Percentiles rank a stretch among this genome's conserved stretches.
Evolutionary conservation across 306 rosid genomes (phyloP).

Genomic region (Acacia acuminata): DNA sequence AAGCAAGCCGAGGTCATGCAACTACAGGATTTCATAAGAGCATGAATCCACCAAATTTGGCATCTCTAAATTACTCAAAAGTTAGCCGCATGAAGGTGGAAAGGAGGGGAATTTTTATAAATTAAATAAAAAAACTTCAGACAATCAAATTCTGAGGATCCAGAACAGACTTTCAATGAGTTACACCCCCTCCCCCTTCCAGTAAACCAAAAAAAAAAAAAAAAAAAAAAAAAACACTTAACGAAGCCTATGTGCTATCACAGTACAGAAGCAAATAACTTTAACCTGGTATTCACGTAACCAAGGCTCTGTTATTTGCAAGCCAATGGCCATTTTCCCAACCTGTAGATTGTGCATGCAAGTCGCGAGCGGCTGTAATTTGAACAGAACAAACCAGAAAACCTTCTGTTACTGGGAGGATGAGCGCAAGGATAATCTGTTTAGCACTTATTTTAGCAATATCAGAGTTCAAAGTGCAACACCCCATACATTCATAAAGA

Average conservation of each 20-base stretch:
- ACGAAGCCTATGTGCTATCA: neutral
- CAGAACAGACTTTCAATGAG: neutral
- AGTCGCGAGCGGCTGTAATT: slow-evolving; percentile 80
- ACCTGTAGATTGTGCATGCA: slow-evolving; percentile 92
- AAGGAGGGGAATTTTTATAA: neutral
- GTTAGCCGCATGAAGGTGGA: neutral
- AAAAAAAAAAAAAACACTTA: neutral
- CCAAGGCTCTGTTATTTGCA: slow-evolving; percentile 98
- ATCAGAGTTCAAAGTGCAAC: slow-evolving; percentile 2
- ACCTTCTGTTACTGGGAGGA: neutral
- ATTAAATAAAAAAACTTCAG: neutral
- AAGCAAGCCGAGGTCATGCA: neutral
- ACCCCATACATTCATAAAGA: neutral
- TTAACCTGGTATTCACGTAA: slow-evolving; percentile 98
- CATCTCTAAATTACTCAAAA: neutral
- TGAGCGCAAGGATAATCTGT: neutral
- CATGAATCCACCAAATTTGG: neutral
- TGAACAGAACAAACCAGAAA: slow-evolving; percentile 18
- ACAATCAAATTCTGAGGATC: neutral
- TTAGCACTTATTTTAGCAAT: neutral
- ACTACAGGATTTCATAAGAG: neutral
- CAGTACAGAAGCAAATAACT: slow-evolving; percentile 17
- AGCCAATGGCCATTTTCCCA: slow-evolving; percentile 83
- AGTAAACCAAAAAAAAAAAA: neutral
- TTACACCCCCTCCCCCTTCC: neutral